phyloP scores from a whole-genome alignment of 805 yeast species.

The Metschnikowia amazonensis region DNA sequence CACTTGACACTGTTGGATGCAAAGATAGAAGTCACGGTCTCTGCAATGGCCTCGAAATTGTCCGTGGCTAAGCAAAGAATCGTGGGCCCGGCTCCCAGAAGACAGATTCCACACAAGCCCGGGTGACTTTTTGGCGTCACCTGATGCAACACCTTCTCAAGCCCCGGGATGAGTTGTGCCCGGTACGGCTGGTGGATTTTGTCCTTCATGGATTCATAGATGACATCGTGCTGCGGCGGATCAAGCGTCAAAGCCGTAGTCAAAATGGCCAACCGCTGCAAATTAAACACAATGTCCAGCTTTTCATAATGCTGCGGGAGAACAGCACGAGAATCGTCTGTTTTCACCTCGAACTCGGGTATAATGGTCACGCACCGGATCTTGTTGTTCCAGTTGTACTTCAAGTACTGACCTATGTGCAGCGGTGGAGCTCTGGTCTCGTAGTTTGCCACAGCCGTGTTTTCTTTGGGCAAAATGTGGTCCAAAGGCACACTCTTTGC shows the following conservation, averaged over 20 bases:
- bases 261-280: conserved; percentile 88
- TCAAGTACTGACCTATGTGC: conserved; percentile 83
- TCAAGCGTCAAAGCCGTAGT: conserved; percentile 87
- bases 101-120: conserved; percentile 88
- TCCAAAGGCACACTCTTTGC: conserved; percentile 81
- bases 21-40: conserved; percentile 68
- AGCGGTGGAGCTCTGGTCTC: conserved; percentile 58
- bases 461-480: conserved; percentile 72
- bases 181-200: conserved; percentile 97
- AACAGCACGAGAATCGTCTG: conserved; percentile 87
- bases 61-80: conserved; percentile 89
- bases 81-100: conserved; percentile 98
- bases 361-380: conserved; percentile 88
- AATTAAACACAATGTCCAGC: conserved; percentile 82
- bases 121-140: conserved; percentile 80
- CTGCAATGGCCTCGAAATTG: conserved; percentile 80
- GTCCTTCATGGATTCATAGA: conserved; percentile 95
- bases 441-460: conserved; percentile 54
- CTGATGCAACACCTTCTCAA: conserved; percentile 70
- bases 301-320: conserved; percentile 76
- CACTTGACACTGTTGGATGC: conserved; percentile 63
- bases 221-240: conserved; percentile 76
- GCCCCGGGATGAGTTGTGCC: conserved; percentile 85
- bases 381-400: conserved; percentile 75
- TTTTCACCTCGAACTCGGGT: conserved; percentile 91